Conservation (phyloP, 768 basidiomycete species). For the Rickenella mellea region DNA sequence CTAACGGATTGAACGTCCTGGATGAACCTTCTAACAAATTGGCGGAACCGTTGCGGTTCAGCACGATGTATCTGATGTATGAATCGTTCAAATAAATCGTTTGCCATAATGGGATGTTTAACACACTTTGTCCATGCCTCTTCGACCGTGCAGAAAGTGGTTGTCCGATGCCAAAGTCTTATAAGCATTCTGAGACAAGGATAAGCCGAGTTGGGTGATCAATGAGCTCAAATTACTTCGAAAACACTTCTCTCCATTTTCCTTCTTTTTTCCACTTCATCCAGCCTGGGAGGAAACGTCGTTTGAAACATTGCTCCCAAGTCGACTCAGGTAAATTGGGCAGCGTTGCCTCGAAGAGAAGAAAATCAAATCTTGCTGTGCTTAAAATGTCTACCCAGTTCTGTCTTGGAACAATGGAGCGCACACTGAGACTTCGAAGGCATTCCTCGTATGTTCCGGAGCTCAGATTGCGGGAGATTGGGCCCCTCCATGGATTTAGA, state of each 20-base stretch:
- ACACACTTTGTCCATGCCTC: slow-evolving; percentile 78
- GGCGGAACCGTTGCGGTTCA: slow-evolving; percentile 69
- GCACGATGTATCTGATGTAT: slow-evolving; percentile 49
- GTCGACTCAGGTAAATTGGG: slow-evolving; percentile 57
- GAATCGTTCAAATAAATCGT: not conserved
- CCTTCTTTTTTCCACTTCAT: slow-evolving; percentile 53
- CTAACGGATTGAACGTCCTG: slow-evolving; percentile 55
- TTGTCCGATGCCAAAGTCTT: slow-evolving; percentile 61
- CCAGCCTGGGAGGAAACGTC: slow-evolving; percentile 75
- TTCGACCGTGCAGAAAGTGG: slow-evolving; percentile 62
- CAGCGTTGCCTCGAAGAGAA: slow-evolving; percentile 58
- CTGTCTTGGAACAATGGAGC: slow-evolving; percentile 55
- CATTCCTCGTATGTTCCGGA: slow-evolving; percentile 35
- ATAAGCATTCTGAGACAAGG: slow-evolving; percentile 40
- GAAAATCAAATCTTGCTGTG: slow-evolving; percentile 49
- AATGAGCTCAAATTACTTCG: slow-evolving; percentile 35
- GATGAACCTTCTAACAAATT: slow-evolving; percentile 64
- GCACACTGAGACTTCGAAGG: slow-evolving; percentile 53
- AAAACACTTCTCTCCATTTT: slow-evolving; percentile 56
- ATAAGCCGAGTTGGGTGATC: slow-evolving; percentile 4
- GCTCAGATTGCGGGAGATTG: slow-evolving; percentile 52
- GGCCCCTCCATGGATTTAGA: slow-evolving; percentile 68
- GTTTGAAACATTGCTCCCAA: slow-evolving; percentile 68
- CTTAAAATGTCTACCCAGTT: slow-evolving; percentile 75
- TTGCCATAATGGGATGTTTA: slow-evolving; percentile 5